Conservation (phyloP, 2,329 filamentous ascomycete species). For the Aureobasidium sp. region DNA sequence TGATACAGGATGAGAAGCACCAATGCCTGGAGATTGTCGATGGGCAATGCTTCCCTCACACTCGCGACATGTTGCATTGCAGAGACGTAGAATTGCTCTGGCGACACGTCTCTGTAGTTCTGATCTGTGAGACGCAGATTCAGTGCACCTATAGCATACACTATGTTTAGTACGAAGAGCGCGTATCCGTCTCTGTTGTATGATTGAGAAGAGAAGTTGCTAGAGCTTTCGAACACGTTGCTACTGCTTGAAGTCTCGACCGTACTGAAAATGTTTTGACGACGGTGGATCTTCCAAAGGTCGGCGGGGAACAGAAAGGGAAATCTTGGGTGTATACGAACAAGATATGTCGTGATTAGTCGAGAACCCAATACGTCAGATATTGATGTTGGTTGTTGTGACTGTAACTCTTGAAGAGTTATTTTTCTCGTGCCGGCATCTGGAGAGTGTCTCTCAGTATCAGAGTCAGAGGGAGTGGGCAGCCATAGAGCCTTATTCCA, state of each 20-base stretch:
- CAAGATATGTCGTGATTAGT: not conserved
- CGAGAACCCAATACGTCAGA: not conserved
- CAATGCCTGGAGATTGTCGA: not conserved
- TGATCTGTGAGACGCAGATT: constrained; percentile 1
- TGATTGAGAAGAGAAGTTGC: not conserved
- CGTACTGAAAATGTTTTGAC: not conserved
- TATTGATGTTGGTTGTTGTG: not conserved
- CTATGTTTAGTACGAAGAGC: not conserved
- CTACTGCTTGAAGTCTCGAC: not conserved
- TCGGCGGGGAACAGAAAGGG: not conserved
- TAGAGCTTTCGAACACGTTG: not conserved
- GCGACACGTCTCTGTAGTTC: not conserved
- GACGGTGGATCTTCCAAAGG: not conserved
- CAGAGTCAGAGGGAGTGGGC: not conserved
- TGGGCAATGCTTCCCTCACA: not conserved
- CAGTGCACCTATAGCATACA: not conserved
- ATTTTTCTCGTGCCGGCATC: not conserved
- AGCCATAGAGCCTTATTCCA: constrained; percentile 7
- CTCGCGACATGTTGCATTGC: not conserved
- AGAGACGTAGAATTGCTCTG: not conserved
- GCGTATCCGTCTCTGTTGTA: not conserved
- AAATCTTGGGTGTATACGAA: not conserved
- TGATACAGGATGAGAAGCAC: not conserved
- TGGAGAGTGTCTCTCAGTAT: not conserved
- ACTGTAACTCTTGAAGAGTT: not conserved